Conservation (phyloP, 305 asterid genomes). For the Plantago rigida region DNA sequence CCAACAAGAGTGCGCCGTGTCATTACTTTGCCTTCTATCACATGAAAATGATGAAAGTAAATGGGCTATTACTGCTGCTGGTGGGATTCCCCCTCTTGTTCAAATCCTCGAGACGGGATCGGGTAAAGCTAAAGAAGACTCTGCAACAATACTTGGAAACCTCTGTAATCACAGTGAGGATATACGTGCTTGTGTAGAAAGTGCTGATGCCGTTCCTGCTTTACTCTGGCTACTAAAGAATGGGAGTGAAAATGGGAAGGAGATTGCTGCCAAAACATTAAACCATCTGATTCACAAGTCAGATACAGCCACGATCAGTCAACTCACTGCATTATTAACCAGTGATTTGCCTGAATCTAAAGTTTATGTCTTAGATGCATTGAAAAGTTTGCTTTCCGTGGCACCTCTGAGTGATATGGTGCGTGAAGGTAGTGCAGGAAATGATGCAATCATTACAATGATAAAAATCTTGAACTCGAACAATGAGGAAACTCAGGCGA, state of each 20-base stretch:
- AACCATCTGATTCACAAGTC: conserved; percentile 98
- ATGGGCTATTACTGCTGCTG: conserved; percentile 99
- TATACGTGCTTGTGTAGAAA: conserved; percentile 97
- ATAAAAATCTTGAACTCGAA: conserved; percentile 69
- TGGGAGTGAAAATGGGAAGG: conserved; percentile 93
- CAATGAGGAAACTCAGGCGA: conserved; percentile 89
- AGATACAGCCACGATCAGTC: conserved; percentile 96
- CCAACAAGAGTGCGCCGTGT: conserved; percentile 99
- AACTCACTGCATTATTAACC: conserved; percentile 83
- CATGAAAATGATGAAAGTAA: conserved; percentile 94
- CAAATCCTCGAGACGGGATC: conserved; percentile 97
- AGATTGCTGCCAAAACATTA: conserved; percentile 90
- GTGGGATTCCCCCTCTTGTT: conserved; percentile 99
- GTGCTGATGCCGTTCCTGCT: conserved; percentile 99
- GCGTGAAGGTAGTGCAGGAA: conserved; percentile 97
- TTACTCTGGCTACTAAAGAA: conserved; percentile 91
- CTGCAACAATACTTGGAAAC: conserved; percentile 95
- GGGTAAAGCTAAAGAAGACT: conserved; percentile 91
- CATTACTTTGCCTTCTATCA: conserved; percentile 82
- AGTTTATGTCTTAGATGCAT: conserved; percentile 81
- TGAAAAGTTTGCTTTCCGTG: conserved; percentile 85
- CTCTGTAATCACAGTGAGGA: conserved; percentile 99
- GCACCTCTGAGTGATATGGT: conserved; percentile 72
- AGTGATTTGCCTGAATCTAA: conserved; percentile 97
- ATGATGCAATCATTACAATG: conserved; percentile 94